A percentile compares a stretch with the other conserved stretches of the same genome.
These are phyloP conservation scores for Kwoniella sp. DNA, from an alignment of 768 basidiomycete genomes.

Conservation along the genomic window DNA sequence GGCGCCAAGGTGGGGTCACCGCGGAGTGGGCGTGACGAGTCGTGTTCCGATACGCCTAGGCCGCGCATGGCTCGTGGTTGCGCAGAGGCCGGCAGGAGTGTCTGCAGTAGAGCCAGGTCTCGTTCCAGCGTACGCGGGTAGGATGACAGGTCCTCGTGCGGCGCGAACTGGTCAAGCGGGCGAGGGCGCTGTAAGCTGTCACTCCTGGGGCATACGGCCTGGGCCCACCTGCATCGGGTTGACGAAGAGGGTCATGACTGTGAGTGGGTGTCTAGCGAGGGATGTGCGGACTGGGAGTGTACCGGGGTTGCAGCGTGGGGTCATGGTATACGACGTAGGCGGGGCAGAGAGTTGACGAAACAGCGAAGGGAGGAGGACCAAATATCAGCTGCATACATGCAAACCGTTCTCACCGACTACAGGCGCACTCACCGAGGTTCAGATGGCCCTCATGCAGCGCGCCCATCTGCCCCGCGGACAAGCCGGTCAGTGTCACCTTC, in stretches of 20 bases:
- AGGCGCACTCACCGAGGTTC: conserved; percentile 70
- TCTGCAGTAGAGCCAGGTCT: conserved; percentile 64
- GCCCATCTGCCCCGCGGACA: conserved; percentile 60
- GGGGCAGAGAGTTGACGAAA: too few species aligned
- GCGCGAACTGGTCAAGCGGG: conserved; percentile 62
- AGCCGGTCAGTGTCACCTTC: neutral
- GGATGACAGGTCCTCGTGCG: conserved; percentile 81
- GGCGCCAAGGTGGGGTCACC: conserved; percentile 54
- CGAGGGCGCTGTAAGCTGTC: neutral
- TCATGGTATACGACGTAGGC: too few species aligned
- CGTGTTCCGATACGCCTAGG: conserved; percentile 39
- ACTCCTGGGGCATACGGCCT: too few species aligned
- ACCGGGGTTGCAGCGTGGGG: too few species aligned
- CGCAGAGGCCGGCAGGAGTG: conserved; percentile 21
- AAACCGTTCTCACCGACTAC: too few species aligned
- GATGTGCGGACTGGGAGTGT: conserved; percentile 64
- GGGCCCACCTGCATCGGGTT: conserved; percentile 73
- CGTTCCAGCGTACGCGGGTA: conserved; percentile 81
- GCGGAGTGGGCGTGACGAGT: conserved; percentile 52
- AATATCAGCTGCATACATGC: too few species aligned
- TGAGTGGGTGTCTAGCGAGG: conserved; percentile 71
- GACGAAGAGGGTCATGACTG: conserved; percentile 92
- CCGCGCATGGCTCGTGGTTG: conserved; percentile 23
- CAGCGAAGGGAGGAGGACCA: too few species aligned
- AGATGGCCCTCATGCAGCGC: conserved; percentile 92